These are phyloP conservation scores for Rhododendron williamsianum DNA, from an alignment of 148 eudicot species.

Conservation along the genomic window DNA sequence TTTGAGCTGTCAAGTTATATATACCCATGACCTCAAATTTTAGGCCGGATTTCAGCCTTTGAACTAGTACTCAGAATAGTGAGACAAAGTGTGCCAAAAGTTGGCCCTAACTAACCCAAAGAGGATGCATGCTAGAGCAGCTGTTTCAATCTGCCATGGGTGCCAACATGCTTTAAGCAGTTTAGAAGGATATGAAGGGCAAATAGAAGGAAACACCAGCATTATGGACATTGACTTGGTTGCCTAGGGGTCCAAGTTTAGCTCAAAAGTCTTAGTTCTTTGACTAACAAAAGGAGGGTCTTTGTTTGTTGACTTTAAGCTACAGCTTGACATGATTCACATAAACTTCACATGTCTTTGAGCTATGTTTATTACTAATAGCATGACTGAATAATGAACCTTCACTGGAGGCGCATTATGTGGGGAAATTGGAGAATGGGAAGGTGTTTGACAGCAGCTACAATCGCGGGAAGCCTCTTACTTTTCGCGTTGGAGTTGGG, in stretches of 20 bases:
- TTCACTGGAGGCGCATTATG: slow-evolving; percentile 66
- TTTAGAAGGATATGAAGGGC: not conserved
- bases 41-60: not conserved
- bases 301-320: not conserved
- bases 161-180: not conserved
- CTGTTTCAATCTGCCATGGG: not conserved
- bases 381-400: not conserved
- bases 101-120: not conserved
- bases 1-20: not conserved
- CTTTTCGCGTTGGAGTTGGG: slow-evolving; percentile 82
- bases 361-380: not conserved
- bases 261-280: not conserved
- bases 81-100: not conserved
- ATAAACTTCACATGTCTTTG: not conserved
- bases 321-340: not conserved
- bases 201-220: not conserved
- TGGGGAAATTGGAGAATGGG: slow-evolving; percentile 74
- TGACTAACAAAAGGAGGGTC: not conserved
- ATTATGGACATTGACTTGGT: not conserved
- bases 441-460: slow-evolving; percentile 89
- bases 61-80: not conserved
- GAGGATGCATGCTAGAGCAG: not conserved
- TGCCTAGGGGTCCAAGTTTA: not conserved
- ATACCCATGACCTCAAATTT: not conserved
- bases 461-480: slow-evolving; percentile 80